phyloP scores from a whole-genome alignment of 2,329 filamentous ascomycete genomes.

The Fusarium paranaense region DNA sequence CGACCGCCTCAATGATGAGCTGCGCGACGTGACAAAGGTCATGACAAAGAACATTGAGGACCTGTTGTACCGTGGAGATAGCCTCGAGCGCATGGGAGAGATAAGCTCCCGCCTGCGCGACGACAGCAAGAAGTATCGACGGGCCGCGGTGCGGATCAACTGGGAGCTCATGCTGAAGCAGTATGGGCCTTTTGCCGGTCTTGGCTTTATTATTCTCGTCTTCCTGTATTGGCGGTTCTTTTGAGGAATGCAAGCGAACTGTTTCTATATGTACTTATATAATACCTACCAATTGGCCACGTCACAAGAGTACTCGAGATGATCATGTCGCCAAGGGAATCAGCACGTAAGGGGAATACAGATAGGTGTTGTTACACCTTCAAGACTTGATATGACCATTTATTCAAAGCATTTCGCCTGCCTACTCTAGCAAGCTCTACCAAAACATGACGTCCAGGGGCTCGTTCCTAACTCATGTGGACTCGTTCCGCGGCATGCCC shows the following conservation, averaged over 20 bases:
- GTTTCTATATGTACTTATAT: conserved; percentile 23
- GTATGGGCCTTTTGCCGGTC: conserved; percentile 89
- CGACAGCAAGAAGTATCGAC: conserved; percentile 93
- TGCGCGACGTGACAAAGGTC: conserved; percentile 97
- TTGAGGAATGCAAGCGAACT: conserved; percentile 55
- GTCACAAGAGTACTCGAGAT: neutral
- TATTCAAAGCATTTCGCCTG: conserved; percentile 17
- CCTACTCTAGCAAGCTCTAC: conserved; percentile 30
- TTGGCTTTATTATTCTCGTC: conserved; percentile 84
- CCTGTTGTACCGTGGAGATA: conserved; percentile 92
- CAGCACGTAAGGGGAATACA: neutral
- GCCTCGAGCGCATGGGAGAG: conserved; percentile 96
- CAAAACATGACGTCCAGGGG: conserved; percentile 24
- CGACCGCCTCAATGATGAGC: conserved; percentile 94
- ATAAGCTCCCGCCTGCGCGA: conserved; percentile 88
- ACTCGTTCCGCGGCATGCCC: conserved; percentile 4
- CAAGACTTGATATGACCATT: conserved; percentile 41
- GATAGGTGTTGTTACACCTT: neutral
- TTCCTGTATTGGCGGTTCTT: conserved; percentile 97
- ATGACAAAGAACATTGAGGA: conserved; percentile 99
- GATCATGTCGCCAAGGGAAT: neutral
- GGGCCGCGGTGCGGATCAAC: conserved; percentile 94
- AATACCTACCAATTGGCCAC: conserved; percentile 19
- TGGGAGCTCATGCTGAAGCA: conserved; percentile 97
- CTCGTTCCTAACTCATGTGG: conserved; percentile 17